Evolutionary conservation across 169 alveolate genomes (phyloP).

Genomic region (Besnoitia besnoiti): DNA sequence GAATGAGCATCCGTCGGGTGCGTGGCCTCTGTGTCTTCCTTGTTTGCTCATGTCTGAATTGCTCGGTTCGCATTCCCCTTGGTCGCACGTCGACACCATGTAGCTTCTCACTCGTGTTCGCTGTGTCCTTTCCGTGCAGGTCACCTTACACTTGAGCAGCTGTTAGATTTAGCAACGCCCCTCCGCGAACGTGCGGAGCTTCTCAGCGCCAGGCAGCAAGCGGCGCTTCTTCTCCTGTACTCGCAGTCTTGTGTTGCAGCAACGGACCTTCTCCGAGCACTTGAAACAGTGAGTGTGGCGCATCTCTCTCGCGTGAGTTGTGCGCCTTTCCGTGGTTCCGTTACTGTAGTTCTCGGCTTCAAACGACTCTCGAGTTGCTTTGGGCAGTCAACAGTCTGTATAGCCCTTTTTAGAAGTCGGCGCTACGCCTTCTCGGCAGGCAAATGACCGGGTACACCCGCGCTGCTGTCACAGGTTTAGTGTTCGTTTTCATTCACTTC

Average conservation of each 20-base stretch:
- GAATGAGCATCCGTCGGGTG: no score
- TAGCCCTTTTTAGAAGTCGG: no score
- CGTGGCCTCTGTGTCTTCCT: no score
- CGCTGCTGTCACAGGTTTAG: no score
- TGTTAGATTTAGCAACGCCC: not conserved
- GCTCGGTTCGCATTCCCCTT: no score
- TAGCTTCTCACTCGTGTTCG: no score
- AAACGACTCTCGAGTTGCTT: not conserved
- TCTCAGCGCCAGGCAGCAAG: conserved; percentile 33
- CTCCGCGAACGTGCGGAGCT: not conserved
- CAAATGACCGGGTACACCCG: no score
- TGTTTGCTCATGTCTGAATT: no score
- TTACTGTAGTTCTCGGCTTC: no score
- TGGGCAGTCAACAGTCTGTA: not conserved
- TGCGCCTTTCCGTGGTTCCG: not conserved
- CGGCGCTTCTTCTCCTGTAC: conserved; percentile 43
- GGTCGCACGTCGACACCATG: no score
- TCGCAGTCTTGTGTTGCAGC: conserved; percentile 21
- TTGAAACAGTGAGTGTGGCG: conserved; percentile 12
- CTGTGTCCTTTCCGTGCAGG: conserved; percentile 27
- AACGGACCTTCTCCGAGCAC: not conserved
- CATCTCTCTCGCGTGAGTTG: not conserved
- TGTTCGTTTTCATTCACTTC: no score
- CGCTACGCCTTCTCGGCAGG: no score
- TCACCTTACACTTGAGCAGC: conserved; percentile 29